These are phyloP conservation scores for Pezicula radicicola DNA, from an alignment of 2,329 filamentous ascomycete species.

Conservation along the genomic window DNA sequence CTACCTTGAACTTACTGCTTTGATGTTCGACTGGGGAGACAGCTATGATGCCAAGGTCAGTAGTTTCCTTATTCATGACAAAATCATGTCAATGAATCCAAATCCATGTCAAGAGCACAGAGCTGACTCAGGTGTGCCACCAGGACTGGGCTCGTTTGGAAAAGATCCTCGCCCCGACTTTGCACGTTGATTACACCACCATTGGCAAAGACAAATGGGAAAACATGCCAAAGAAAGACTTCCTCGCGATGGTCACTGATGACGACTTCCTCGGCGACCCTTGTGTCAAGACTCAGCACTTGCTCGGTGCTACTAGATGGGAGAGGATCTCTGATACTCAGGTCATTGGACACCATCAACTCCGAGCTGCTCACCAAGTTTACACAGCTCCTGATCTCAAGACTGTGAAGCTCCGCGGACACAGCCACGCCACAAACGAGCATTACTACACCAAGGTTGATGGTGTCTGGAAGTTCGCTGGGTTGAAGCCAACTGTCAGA, in stretches of 20 bases:
- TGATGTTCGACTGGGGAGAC: conserved; percentile 61
- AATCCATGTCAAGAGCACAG: not conserved
- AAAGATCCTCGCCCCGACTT: conserved; percentile 20
- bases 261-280: conserved; percentile 57
- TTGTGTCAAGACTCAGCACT: conserved; percentile 62
- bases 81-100: not conserved
- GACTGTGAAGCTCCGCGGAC: conserved; percentile 18
- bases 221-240: conserved; percentile 59
- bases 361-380: conserved; percentile 19
- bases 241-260: conserved; percentile 56
- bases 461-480: conserved; percentile 26
- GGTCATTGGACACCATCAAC: conserved; percentile 44
- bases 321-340: conserved; percentile 55
- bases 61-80: not conserved
- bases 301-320: conserved; percentile 58
- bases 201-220: conserved; percentile 60
- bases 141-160: conserved; percentile 22
- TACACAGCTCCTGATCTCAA: conserved; percentile 15
- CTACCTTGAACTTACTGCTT: conserved; percentile 45
- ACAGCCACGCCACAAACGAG: conserved; percentile 24
- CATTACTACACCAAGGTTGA: conserved; percentile 23
- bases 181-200: conserved; percentile 58
- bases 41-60: conserved; percentile 58
- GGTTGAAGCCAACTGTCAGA: conserved; percentile 21
- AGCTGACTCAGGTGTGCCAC: not conserved